A percentile compares a stretch with the other conserved stretches of the same genome.
Conservation (phyloP, 257 asterid genomes). For the Penstemon davidsonii region DNA sequence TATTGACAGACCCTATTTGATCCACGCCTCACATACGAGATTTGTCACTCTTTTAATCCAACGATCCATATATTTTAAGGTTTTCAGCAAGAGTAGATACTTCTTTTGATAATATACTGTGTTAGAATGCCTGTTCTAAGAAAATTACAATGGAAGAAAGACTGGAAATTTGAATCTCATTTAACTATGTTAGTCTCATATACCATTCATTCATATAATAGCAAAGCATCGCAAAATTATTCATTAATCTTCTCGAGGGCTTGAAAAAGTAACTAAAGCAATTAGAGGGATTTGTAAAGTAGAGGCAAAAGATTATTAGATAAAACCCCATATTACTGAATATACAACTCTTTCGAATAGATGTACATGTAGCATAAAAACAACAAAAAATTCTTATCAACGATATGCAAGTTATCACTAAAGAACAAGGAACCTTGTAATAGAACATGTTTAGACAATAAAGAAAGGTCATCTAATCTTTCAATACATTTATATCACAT, state of each 20-base stretch:
- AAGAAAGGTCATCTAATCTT: neutral
- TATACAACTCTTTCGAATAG: neutral
- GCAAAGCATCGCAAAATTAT: neutral
- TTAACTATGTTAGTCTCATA: neutral
- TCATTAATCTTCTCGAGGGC: neutral
- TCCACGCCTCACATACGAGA: neutral
- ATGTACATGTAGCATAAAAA: neutral
- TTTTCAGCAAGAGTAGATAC: neutral
- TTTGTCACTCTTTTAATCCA: neutral
- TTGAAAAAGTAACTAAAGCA: neutral
- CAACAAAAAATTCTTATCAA: no score
- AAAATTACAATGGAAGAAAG: no score
- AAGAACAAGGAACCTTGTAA: no score
- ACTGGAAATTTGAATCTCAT: no score
- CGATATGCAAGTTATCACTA: no score
- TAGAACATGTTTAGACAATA: neutral
- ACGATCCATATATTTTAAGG: neutral
- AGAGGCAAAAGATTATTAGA: neutral
- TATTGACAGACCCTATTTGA: neutral
- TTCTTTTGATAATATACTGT: neutral
- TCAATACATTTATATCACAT: neutral
- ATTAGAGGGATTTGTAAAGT: neutral
- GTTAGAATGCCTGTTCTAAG: neutral
- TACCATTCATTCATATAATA: neutral
- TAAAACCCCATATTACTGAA: neutral